phyloP scores from a whole-genome alignment of 2,329 filamentous ascomycete species.

The Aureobasidium sp. region DNA sequence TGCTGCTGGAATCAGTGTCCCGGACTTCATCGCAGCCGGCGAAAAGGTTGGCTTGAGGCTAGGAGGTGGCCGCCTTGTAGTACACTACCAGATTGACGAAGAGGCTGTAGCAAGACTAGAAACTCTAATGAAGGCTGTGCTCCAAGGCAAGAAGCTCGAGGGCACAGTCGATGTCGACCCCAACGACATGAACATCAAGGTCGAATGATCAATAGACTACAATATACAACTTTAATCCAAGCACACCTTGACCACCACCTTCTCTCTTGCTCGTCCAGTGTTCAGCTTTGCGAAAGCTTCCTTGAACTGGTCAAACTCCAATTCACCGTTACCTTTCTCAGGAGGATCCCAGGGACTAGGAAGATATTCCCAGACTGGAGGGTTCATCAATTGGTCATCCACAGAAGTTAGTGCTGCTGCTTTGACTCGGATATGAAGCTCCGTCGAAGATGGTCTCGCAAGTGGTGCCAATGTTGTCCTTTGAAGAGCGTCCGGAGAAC shows the following conservation, averaged over 20 bases:
- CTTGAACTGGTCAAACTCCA: conserved; percentile 48
- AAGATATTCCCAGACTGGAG: conserved; percentile 24
- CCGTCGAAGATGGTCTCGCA: conserved; percentile 19
- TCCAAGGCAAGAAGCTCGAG: conserved; percentile 24
- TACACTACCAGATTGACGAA: conserved; percentile 67
- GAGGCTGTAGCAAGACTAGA: conserved; percentile 54
- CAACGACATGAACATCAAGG: conserved; percentile 18
- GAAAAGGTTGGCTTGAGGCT: conserved; percentile 52
- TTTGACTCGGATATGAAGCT: conserved; percentile 26
- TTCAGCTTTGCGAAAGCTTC: conserved; percentile 31
- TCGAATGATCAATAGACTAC: conserved; percentile 4
- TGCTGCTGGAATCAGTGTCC: conserved; percentile 46
- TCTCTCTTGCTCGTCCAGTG: conserved; percentile 28
- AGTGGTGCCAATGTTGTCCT: conserved; percentile 21
- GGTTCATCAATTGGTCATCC: conserved; percentile 32
- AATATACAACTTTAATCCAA: background rate
- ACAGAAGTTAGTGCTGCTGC: conserved; percentile 31
- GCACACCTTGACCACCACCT: conserved; percentile 26
- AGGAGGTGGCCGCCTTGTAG: conserved; percentile 53
- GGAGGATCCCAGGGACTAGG: conserved; percentile 18
- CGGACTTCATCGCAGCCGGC: conserved; percentile 49
- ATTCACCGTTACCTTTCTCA: conserved; percentile 31
- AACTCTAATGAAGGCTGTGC: conserved; percentile 44
- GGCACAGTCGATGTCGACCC: conserved; percentile 21
- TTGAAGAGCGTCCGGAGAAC: conserved; percentile 26